These are phyloP conservation scores for Geotrichum candidum DNA, from an alignment of 1,139 yeast genomes.

Conservation along the genomic window DNA sequence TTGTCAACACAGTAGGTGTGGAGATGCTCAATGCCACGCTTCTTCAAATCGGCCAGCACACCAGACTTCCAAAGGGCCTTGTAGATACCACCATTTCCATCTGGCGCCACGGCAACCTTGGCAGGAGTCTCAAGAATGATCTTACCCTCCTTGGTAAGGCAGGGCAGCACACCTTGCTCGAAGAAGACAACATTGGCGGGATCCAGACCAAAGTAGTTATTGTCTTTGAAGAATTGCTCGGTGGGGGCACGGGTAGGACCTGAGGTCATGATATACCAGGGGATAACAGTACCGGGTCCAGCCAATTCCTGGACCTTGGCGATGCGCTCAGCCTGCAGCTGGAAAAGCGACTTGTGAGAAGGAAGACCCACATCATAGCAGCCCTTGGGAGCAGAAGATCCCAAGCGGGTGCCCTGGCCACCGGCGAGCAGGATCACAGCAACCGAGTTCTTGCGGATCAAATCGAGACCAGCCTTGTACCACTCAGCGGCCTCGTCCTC, in stretches of 20 bases:
- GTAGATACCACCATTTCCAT: slow-evolving; percentile 97
- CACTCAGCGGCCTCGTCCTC: slow-evolving; percentile 38
- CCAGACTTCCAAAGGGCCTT: slow-evolving; percentile 66
- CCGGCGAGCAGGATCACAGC: slow-evolving; percentile 94
- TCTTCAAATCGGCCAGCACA: slow-evolving; percentile 59
- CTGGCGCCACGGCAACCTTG: slow-evolving; percentile 79
- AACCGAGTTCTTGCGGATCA: slow-evolving; percentile 66
- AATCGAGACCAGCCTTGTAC: slow-evolving; percentile 56
- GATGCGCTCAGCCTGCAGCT: slow-evolving; percentile 87
- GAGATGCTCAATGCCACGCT: slow-evolving; percentile 75
- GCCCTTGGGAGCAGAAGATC: slow-evolving; percentile 87
- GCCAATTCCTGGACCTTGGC: slow-evolving; percentile 57
- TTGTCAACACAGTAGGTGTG: slow-evolving; percentile 98
- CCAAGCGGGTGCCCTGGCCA: slow-evolving; percentile 95
- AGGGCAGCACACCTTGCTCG: slow-evolving; percentile 94
- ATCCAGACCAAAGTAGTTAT: slow-evolving; percentile 66
- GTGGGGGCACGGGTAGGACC: slow-evolving; percentile 79
- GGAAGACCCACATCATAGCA: slow-evolving; percentile 86
- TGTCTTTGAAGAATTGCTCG: slow-evolving; percentile 56
- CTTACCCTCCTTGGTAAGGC: slow-evolving; percentile 69
- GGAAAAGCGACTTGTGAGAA: slow-evolving; percentile 76
- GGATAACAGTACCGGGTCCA: slow-evolving; percentile 38
- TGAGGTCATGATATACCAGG: slow-evolving; percentile 95
- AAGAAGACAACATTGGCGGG: slow-evolving; percentile 63
- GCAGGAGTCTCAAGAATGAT: slow-evolving; percentile 55